Conservation (phyloP, 306 rosid species). For the Vicia faba region DNA sequence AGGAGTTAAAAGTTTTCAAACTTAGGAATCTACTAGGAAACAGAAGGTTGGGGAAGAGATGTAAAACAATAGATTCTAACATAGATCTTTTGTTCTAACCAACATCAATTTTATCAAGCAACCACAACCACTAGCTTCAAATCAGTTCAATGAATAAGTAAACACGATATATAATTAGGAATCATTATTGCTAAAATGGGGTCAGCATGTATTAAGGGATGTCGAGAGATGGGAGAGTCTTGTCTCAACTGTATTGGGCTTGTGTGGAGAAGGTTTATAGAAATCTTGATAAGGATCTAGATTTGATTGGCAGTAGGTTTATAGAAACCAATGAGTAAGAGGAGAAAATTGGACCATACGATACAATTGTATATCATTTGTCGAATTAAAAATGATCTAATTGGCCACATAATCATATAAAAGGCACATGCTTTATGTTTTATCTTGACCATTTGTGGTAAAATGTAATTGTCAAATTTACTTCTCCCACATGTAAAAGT, state of each 20-base stretch:
- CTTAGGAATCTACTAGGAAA: not conserved
- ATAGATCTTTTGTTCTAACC: not conserved
- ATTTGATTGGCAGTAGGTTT: not conserved
- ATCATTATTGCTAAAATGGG: not conserved
- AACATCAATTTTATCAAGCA: not conserved
- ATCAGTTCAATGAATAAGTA: not conserved
- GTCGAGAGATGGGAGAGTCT: not conserved
- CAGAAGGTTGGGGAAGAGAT: not conserved
- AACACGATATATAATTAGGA: no score
- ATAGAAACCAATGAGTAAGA: not conserved
- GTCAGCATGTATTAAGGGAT: not conserved
- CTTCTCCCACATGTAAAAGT: not conserved
- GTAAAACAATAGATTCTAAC: not conserved
- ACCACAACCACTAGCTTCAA: not conserved
- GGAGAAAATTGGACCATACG: not conserved
- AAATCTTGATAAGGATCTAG: not conserved
- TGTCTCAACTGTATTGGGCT: not conserved
- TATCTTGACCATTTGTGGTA: not conserved
- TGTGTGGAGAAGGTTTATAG: not conserved
- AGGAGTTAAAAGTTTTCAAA: not conserved
- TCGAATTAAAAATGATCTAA: no score
- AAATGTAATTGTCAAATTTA: not conserved
- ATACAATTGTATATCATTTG: not conserved
- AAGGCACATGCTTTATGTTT: constrained; percentile 2
- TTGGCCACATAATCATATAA: not conserved